phyloP scores from a whole-genome alignment of 192 early-diverging fungal genomes.

The Polychytrium aggregatum region DNA sequence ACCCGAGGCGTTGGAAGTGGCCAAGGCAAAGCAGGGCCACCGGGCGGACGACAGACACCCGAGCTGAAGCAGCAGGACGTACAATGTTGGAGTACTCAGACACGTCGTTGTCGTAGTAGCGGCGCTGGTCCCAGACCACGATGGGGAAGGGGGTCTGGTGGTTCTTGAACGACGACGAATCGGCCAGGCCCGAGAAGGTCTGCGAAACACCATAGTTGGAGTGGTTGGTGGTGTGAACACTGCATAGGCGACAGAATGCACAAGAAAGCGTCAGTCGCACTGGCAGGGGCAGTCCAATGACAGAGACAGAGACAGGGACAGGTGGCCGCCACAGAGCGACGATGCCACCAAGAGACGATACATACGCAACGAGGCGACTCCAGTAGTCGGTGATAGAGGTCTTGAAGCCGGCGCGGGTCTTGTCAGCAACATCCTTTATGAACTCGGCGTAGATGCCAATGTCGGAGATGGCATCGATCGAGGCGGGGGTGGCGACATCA shows the following conservation, averaged over 20 bases:
- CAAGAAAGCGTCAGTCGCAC: too few relatives aligned
- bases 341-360: too few relatives aligned
- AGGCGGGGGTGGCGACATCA: conserved; percentile 3
- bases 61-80: too few relatives aligned
- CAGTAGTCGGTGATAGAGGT: conserved; percentile 13
- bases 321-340: too few relatives aligned
- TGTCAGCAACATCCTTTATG: conserved; percentile 2
- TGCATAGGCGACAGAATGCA: background rate
- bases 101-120: too few relatives aligned
- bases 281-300: background rate
- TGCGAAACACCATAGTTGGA: background rate
- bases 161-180: too few relatives aligned
- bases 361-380: conserved; percentile 4
- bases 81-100: too few relatives aligned
- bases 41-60: background rate
- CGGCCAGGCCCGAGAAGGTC: background rate
- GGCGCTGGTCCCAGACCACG: too few relatives aligned
- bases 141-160: too few relatives aligned
- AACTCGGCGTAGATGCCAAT: conserved; percentile 1
- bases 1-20: background rate
- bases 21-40: background rate
- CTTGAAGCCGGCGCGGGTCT: conserved; percentile 6
- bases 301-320: conserved; percentile 1
- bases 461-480: background rate
- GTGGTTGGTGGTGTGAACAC: conserved; percentile 7